Evolutionary conservation across 768 basidiomycete species (phyloP).

Genomic region (Leccinum disarticulatum): DNA sequence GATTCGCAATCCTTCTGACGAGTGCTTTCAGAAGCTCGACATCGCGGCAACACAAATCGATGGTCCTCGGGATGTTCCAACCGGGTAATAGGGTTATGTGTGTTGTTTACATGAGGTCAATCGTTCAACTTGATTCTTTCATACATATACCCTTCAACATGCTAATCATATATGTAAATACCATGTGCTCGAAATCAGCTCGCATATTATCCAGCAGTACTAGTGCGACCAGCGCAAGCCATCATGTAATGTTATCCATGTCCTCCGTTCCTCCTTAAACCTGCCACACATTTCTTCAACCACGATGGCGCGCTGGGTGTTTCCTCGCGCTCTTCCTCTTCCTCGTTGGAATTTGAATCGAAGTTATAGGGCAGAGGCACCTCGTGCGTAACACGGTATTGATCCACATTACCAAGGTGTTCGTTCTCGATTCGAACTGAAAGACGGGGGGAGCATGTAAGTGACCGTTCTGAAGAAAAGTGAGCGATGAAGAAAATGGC

Average conservation of each 20-base stretch:
- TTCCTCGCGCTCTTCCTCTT: slow-evolving; percentile 45
- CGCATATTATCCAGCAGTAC: neutral
- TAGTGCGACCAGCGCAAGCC: neutral
- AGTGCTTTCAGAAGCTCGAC: neutral
- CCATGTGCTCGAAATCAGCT: neutral
- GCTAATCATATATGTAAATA: neutral
- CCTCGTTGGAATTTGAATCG: slow-evolving; percentile 47
- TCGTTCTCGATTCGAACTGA: slow-evolving; percentile 84
- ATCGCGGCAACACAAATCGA: neutral
- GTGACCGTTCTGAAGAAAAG: neutral
- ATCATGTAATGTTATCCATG: slow-evolving; percentile 3
- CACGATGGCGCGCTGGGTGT: neutral
- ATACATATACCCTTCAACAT: neutral
- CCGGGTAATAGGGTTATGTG: neutral
- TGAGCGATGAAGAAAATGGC: slow-evolving; percentile 23
- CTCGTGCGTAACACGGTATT: slow-evolving; percentile 87
- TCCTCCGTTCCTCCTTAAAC: neutral
- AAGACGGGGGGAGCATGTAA: neutral
- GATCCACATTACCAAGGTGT: slow-evolving; percentile 92
- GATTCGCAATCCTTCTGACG: neutral
- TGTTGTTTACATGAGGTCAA: neutral
- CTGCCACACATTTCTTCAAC: neutral
- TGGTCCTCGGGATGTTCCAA: neutral
- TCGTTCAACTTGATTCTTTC: neutral
- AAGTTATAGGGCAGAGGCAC: slow-evolving; percentile 74